A percentile compares a stretch with the other conserved stretches of the same genome.
These are phyloP conservation scores for Apophysomyces trapeziformis DNA, from an alignment of 371 early-diverging fungal species.

Conservation along the genomic window DNA sequence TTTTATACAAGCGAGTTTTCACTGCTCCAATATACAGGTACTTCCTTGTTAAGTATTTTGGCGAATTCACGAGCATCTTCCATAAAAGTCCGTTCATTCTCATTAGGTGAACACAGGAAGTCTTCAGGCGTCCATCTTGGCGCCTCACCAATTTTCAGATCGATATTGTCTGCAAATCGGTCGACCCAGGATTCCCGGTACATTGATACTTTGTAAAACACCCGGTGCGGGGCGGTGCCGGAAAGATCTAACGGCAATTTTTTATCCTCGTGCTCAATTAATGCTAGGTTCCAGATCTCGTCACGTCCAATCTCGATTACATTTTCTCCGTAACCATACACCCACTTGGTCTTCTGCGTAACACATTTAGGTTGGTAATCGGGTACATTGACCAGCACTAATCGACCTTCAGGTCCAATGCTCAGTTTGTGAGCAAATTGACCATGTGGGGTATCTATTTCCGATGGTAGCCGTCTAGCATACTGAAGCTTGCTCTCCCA, in stretches of 20 bases:
- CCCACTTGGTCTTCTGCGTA: slow-evolving; percentile 48
- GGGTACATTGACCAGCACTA: slow-evolving; percentile 24
- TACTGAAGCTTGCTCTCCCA: slow-evolving; percentile 48
- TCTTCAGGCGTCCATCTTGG: slow-evolving; percentile 43
- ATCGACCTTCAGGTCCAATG: slow-evolving; percentile 21
- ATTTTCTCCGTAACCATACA: slow-evolving; percentile 33
- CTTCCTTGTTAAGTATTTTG: slow-evolving; percentile 24
- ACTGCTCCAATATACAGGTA: slow-evolving; percentile 36
- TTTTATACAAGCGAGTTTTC: slow-evolving; percentile 18
- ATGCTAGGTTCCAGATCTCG: slow-evolving; percentile 43
- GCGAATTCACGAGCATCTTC: slow-evolving; percentile 31
- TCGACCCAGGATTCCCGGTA: slow-evolving; percentile 42
- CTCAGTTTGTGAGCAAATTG: slow-evolving; percentile 33
- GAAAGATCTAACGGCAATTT: slow-evolving; percentile 40
- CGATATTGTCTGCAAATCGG: slow-evolving; percentile 43
- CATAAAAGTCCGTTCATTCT: slow-evolving; percentile 30
- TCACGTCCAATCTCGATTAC: slow-evolving; percentile 44
- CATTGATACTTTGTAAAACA: slow-evolving; percentile 36
- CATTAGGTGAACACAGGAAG: slow-evolving; percentile 33
- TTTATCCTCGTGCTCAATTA: slow-evolving; percentile 20
- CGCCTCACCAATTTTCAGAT: slow-evolving; percentile 42
- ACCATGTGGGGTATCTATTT: slow-evolving; percentile 45
- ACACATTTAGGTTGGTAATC: slow-evolving; percentile 33
- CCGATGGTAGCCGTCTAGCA: slow-evolving; percentile 34
- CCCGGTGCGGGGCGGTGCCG: slow-evolving; percentile 26